A percentile compares a stretch with the other conserved stretches of the same genome.
Evolutionary conservation across 768 basidiomycete species (phyloP).

Genomic region (Lyophyllum atratum): DNA sequence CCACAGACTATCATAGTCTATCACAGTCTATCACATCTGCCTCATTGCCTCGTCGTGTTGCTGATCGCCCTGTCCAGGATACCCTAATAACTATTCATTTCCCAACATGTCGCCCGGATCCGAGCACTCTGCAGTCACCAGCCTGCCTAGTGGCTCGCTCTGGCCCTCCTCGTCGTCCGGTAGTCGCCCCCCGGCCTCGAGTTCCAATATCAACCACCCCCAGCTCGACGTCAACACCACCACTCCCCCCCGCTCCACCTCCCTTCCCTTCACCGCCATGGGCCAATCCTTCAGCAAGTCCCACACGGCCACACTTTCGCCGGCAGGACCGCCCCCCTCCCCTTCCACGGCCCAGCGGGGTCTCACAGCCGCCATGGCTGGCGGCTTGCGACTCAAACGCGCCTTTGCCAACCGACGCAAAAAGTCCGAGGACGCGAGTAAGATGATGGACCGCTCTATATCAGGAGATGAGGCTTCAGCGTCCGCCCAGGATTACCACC

Average conservation of each 20-base stretch:
- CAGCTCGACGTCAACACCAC: conserved; percentile 9
- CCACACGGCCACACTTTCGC: conserved; percentile 19
- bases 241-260: conserved; percentile 18
- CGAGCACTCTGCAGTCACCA: conserved; percentile 20
- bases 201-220: conserved; percentile 38
- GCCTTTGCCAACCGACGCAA: conserved; percentile 59
- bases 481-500: not conserved
- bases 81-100: conserved; percentile 23
- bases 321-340: conserved; percentile 19
- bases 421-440: conserved; percentile 50
- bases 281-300: conserved; percentile 37
- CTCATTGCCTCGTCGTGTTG: conserved; percentile 21
- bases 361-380: conserved; percentile 39
- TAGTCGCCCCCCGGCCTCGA: conserved; percentile 30
- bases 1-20: conserved; percentile 6
- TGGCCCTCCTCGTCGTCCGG: conserved; percentile 40
- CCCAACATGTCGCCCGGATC: conserved; percentile 22
- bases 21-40: conserved; percentile 14
- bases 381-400: conserved; percentile 57
- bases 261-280: conserved; percentile 30
- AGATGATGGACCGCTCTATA: conserved; percentile 18
- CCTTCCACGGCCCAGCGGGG: conserved; percentile 30
- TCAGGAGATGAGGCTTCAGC: conserved; percentile 1
- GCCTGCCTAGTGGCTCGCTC: conserved; percentile 21
- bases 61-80: conserved; percentile 20